phyloP scores from a whole-genome alignment of 2,329 filamentous ascomycete genomes.

The Pseudocercospora ulei region DNA sequence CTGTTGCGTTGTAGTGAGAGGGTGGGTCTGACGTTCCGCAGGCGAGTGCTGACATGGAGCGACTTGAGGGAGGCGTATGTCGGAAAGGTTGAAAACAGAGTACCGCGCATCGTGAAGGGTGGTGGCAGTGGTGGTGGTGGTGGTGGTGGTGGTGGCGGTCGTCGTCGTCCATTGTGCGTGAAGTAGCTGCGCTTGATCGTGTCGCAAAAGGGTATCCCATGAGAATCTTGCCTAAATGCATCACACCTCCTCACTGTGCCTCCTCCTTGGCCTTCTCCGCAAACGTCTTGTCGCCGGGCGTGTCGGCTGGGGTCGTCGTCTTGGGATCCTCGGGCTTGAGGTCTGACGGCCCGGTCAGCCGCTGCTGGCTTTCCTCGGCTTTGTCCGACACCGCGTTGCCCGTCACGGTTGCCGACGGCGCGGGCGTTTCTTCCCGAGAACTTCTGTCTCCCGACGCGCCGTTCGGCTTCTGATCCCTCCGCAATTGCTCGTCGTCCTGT shows the following conservation, averaged over 20 bases:
- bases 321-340: slow-evolving; percentile 28
- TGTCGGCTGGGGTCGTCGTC: slow-evolving; percentile 23
- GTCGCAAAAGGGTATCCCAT: slow-evolving; percentile 24
- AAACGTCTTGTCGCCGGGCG: slow-evolving; percentile 12
- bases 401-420: slow-evolving; percentile 31
- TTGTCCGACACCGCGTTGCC: slow-evolving; percentile 15
- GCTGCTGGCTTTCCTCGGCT: slow-evolving; percentile 29
- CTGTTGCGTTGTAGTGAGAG: slow-evolving; percentile 12
- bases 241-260: slow-evolving; percentile 16
- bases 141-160: too few relatives aligned
- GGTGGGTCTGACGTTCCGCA: not conserved
- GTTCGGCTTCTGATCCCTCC: slow-evolving; percentile 47
- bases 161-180: slow-evolving; percentile 6
- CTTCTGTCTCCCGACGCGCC: slow-evolving; percentile 30
- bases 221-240: slow-evolving; percentile 6
- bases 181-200: slow-evolving; percentile 12
- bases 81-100: slow-evolving; percentile 2
- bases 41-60: too few relatives aligned
- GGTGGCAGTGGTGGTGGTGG: too few relatives aligned
- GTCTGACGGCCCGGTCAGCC: slow-evolving; percentile 10
- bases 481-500: slow-evolving; percentile 76
- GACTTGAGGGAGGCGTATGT: slow-evolving; percentile 8
- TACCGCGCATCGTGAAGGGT: slow-evolving; percentile 7
- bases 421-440: slow-evolving; percentile 46
- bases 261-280: slow-evolving; percentile 16